Base-by-base conservation (phyloP, 192 early-diverging fungal species). In the Chytriomyces hyalinus region DNA sequence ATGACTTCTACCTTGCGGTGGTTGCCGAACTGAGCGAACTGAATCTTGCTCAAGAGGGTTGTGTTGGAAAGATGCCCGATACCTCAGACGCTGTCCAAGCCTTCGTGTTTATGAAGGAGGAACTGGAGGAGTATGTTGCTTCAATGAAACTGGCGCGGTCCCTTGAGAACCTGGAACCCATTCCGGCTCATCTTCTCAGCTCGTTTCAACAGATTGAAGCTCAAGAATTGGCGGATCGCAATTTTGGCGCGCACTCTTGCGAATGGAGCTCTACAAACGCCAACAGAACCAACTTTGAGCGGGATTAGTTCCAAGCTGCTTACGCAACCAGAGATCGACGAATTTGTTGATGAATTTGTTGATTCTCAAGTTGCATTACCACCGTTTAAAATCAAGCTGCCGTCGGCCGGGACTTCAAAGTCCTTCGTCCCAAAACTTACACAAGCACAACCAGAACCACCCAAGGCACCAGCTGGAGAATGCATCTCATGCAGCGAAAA, bases 401-500 rank as follows among this genome's bases (percentile, higher is more conserved):
- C 36, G 36, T 36, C 4, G 36, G 4, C 1, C 36, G 53, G 53
- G 13, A 20, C 53, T 57, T 57, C 20, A 57, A 20, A 57, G 53
- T 4, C 53, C 15, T 5, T 5, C 0, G 5, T 20, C 15, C 53
- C 53, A 20, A 57, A n/a, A 57, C 20, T 20, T n/a, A 3, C 15
- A 57, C 53, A 57, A 57, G 53, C 53, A 20, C 53, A 13, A 57
- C 53, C 20, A 4, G 53, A 57, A 5, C 53, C 53, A 57, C 53
- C 63, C 63, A n/a, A 2, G 17, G 3, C 28, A 36, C 63, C 36
- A 36, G 36, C 36, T 36, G 36, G 71, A 15, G 60, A 67, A 11
- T 76, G 75, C 65, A 70, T 76, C 46, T 11, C 65, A 17, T 76
- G 75, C 65, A 48, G 65, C 28, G 49, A 68, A 28, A 8, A 6